phyloP scores from a whole-genome alignment of 352 stramenopile genomes.

The Globisporangium takayamanum region DNA sequence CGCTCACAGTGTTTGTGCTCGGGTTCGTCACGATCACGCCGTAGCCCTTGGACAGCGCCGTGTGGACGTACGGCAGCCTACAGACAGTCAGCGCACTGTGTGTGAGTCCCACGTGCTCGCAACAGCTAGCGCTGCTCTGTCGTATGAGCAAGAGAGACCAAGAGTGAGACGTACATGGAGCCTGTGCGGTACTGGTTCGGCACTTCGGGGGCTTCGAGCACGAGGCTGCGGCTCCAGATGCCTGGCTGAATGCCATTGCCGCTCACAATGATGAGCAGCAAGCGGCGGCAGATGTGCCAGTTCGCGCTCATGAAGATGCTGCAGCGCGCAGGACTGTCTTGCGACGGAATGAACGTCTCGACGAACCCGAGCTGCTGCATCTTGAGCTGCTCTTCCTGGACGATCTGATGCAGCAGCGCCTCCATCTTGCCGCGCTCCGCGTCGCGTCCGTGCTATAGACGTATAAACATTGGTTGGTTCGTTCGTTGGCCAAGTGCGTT shows the following conservation, averaged over 20 bases:
- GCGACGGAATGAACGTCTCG: constrained; percentile 72
- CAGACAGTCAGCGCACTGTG: not conserved
- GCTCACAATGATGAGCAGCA: constrained; percentile 74
- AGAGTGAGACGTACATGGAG: constrained; percentile 39
- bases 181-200: constrained; percentile 77
- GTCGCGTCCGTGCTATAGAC: constrained; percentile 10
- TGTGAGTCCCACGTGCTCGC: not conserved
- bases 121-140: not conserved
- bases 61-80: constrained; percentile 71
- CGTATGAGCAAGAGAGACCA: not conserved
- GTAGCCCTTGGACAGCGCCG: constrained; percentile 72
- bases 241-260: constrained; percentile 81
- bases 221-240: constrained; percentile 81
- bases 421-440: constrained; percentile 66
- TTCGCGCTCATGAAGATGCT: constrained; percentile 81
- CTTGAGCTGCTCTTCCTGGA: constrained; percentile 80
- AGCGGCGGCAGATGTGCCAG: constrained; percentile 70
- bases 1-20: constrained; percentile 66
- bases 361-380: constrained; percentile 82
- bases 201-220: constrained; percentile 61
- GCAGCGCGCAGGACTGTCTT: constrained; percentile 55
- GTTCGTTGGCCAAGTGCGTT: no score
- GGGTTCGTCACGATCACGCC: constrained; percentile 79
- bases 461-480: no score
- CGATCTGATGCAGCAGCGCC: constrained; percentile 74